Conservation (phyloP, 257 asterid species). For the Jacaranda mimosifolia region DNA sequence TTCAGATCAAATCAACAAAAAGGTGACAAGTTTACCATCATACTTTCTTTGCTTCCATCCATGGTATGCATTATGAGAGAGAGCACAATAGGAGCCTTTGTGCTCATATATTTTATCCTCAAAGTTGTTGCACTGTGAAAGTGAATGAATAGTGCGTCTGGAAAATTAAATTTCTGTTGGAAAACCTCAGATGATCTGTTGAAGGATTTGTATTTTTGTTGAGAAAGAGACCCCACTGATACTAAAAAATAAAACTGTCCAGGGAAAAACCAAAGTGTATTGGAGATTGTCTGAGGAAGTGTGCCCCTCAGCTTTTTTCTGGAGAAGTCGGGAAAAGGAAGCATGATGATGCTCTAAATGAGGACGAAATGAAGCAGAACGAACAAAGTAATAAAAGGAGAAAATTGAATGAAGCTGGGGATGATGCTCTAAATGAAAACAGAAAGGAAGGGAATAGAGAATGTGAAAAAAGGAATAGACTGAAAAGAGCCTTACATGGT, state of each 20-base stretch:
- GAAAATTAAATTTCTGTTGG: neutral
- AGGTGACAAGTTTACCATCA: slow-evolving; percentile 46
- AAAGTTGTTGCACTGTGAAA: slow-evolving; percentile 3
- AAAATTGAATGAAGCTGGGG: slow-evolving; percentile 17
- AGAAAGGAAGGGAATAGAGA: no score
- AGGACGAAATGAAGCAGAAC: slow-evolving; percentile 1
- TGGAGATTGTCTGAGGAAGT: slow-evolving; percentile 44
- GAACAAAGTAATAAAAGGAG: slow-evolving; percentile 14
- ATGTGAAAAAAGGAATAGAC: neutral
- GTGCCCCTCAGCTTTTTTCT: slow-evolving; percentile 48
- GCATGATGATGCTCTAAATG: slow-evolving; percentile 19
- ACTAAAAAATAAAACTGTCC: slow-evolving; percentile 13
- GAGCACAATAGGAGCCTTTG: neutral
- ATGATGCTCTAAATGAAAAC: no score
- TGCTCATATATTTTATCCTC: neutral
- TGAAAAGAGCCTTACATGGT: no score
- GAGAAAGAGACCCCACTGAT: neutral
- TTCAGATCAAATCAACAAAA: slow-evolving; percentile 27
- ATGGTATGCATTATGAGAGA: neutral
- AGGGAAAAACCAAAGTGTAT: slow-evolving; percentile 50
- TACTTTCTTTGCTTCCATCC: slow-evolving; percentile 10
- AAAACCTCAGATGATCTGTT: neutral
- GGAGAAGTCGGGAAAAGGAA: slow-evolving; percentile 29
- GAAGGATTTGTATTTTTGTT: slow-evolving; percentile 5
- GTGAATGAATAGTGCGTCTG: neutral